phyloP scores from a whole-genome alignment of 345 rosid species.

The Eucalyptus decipiens region DNA sequence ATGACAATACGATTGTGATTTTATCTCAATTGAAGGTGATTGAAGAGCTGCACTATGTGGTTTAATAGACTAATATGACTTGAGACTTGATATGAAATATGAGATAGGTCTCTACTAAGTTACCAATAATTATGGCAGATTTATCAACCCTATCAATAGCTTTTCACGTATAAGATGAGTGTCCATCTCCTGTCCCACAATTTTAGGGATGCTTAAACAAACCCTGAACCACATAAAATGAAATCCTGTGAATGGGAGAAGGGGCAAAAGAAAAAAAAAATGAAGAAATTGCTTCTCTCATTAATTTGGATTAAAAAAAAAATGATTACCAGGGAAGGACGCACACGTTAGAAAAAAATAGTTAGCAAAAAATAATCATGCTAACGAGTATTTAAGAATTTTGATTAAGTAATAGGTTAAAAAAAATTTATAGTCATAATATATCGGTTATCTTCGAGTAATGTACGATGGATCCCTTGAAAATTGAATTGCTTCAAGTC shows the following conservation, averaged over 20 bases:
- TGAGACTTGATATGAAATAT: neutral
- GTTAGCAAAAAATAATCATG: neutral
- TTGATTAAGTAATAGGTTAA: neutral
- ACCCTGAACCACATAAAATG: neutral
- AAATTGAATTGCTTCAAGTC: neutral
- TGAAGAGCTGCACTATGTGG: neutral
- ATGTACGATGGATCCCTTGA: neutral
- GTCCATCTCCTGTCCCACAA: neutral
- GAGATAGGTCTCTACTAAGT: neutral
- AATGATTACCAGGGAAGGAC: neutral
- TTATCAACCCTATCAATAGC: neutral
- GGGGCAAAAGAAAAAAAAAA: neutral
- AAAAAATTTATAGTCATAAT: rapidly evolving
- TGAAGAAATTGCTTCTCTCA: neutral
- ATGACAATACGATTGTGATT: no score
- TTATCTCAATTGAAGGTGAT: neutral
- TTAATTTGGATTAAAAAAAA: neutral
- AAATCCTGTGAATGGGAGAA: neutral
- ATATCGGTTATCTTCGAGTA: neutral
- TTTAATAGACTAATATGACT: neutral
- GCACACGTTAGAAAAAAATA: neutral
- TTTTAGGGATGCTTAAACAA: neutral
- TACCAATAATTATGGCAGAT: neutral
- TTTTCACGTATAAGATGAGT: neutral
- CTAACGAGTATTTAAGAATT: neutral